These are phyloP conservation scores for Aureobasidium sp. DNA, from an alignment of 2,329 filamentous ascomycete species.

Conservation along the genomic window DNA sequence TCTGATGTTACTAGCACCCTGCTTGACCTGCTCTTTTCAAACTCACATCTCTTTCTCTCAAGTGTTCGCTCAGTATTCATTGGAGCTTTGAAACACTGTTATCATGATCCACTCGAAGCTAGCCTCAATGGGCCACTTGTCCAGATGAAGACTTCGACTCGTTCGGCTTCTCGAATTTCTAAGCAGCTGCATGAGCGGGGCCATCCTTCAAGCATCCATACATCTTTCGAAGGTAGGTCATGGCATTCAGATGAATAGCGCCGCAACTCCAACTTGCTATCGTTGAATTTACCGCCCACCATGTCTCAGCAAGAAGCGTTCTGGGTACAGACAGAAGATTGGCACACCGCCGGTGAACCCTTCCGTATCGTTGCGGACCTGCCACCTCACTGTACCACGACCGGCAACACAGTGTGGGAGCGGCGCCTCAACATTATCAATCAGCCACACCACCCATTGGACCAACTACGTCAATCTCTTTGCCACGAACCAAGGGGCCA, in stretches of 20 bases:
- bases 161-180: neutral
- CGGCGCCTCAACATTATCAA: conserved; percentile 31
- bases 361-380: conserved; percentile 37
- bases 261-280: neutral
- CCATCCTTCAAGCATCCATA: neutral
- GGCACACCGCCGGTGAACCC: conserved; percentile 45
- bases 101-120: too few relatives aligned
- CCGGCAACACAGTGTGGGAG: conserved; percentile 35
- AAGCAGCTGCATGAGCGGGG: neutral
- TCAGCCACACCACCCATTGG: conserved; percentile 17
- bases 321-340: conserved; percentile 14
- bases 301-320: neutral
- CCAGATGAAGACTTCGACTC: neutral
- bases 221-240: neutral
- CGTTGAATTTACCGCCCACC: neutral
- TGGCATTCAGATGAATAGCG: neutral
- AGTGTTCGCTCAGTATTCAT: too few relatives aligned
- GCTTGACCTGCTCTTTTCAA: neutral
- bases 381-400: conserved; percentile 33
- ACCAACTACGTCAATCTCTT: conserved; percentile 33
- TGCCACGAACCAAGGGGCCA: conserved; percentile 46
- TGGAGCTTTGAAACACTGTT: too few relatives aligned
- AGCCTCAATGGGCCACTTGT: neutral
- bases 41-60: neutral
- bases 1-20: neutral